Conservation (phyloP, 2,329 filamentous ascomycete genomes). For the Alternaria triticimaculans region DNA sequence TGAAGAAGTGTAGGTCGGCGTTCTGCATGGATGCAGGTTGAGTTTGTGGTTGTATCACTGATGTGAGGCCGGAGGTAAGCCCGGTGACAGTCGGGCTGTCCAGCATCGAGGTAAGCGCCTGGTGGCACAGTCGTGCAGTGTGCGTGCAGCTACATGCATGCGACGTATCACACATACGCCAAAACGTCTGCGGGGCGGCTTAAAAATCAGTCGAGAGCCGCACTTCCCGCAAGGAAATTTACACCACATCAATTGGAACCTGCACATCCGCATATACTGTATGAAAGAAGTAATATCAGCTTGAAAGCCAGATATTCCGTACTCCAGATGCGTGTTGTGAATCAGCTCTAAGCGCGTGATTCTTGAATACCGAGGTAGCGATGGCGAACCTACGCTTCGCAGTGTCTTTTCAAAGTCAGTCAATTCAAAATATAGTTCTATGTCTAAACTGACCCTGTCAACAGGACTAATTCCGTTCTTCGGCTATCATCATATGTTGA, state of each 20-base stretch:
- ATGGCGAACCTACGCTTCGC: not conserved
- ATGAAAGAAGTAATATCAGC: not conserved
- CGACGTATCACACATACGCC: not conserved
- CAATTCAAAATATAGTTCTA: not conserved
- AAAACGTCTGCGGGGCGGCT: not conserved
- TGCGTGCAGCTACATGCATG: not conserved
- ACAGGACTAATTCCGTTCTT: not conserved
- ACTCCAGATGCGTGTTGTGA: not conserved
- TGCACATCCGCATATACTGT: not conserved
- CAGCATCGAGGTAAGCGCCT: not conserved
- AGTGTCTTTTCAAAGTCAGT: not conserved
- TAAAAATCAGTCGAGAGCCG: not conserved
- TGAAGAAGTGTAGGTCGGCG: not conserved
- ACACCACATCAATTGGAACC: not conserved
- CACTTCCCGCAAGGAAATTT: not conserved
- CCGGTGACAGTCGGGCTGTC: not conserved
- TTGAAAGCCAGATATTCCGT: not conserved
- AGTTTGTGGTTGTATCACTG: not conserved
- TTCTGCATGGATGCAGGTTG: not conserved
- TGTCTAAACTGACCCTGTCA: not conserved
- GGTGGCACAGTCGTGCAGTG: not conserved
- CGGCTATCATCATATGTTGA: not conserved
- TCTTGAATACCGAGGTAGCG: not conserved
- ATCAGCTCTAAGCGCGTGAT: not conserved
- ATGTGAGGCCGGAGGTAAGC: not conserved